Conservation (phyloP, 202 grass and related monocot genomes). For the Musa balbisiana region DNA sequence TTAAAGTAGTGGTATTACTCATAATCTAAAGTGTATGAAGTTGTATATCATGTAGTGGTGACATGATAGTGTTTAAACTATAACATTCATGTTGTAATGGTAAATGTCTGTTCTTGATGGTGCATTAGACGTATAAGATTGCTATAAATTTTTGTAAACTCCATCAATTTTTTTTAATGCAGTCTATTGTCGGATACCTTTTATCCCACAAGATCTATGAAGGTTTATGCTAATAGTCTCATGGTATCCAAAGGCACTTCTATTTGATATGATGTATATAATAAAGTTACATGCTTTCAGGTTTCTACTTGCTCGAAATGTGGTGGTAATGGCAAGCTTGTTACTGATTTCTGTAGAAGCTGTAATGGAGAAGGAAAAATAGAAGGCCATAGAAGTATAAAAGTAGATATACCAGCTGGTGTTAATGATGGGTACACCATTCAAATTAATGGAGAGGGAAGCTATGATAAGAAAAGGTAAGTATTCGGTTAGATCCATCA, state of each 20-base stretch:
- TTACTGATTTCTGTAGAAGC: conserved; percentile 67
- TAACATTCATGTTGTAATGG: no score
- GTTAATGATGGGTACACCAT: conserved; percentile 59
- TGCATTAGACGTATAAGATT: background rate
- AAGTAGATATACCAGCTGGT: conserved; percentile 73
- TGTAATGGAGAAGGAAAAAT: conserved; percentile 70
- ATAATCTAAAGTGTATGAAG: no score
- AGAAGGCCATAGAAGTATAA: conserved; percentile 33
- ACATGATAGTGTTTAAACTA: no score
- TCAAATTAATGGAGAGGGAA: conserved; percentile 63
- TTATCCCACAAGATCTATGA: background rate
- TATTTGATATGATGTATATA: conserved; percentile 1
- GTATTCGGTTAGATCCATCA: background rate
- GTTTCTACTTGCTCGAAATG: conserved; percentile 82
- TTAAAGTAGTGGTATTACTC: no score
- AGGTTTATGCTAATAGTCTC: background rate
- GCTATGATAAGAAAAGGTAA: conserved; percentile 66
- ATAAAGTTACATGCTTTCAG: conserved; percentile 33
- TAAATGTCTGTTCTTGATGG: no score
- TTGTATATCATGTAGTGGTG: no score
- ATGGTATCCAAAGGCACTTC: background rate
- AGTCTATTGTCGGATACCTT: background rate
- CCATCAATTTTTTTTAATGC: background rate
- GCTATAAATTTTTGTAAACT: background rate
- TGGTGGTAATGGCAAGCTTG: conserved; percentile 55